Base-by-base conservation (phyloP, 768 basidiomycete species). In the Tricholoma furcatifolium region DNA sequence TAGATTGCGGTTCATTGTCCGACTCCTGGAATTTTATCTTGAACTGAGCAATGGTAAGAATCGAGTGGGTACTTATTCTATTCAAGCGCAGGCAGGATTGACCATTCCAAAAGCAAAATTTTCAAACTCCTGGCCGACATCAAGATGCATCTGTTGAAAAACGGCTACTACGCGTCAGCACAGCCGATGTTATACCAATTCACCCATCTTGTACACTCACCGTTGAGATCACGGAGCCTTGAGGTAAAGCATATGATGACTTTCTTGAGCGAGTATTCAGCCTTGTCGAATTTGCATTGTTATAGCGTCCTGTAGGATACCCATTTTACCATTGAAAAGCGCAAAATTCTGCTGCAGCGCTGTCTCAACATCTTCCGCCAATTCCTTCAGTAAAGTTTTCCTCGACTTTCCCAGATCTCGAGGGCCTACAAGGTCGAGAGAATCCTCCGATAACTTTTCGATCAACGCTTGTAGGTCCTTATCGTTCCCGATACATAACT, bases 21-120 rank as follows among this genome's bases (percentile, higher is more conserved):
- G 7, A 27, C 7, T 27, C 27, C 27, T 27, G 27, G 27, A 27
- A 42, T 27, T 31, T 31, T 1, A 15, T 32, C n/a, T 50, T 40
- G 20, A 55, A 55, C 54, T 55, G 2, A 34, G 9, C 11, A 10
- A 18, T n/a, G 3, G 15, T 42, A 7, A 47, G 5, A 32, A 30
- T 6, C 11, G 8, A 3, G 6, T 12, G 3, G n/a, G 14, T 4
- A n/a, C n/a, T 18, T 10, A 32, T n/a, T n/a, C 45, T 32, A 43
- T 3, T 24, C 43, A 4, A 7, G 41, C 11, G 20, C 12, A 11
- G 2, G 32, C 48, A n/a, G n/a, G n/a, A n/a, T n/a, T 2, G 8
- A 55, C 53, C 53, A 55, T 55, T 2, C 53, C 53, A 34, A 49
- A 55, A 9, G 53, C 43, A 23, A 39, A 54, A n/a, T 44, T 39